Conservation (phyloP, 345 rosid species). For the Cardamine chenopodiifolia region DNA sequence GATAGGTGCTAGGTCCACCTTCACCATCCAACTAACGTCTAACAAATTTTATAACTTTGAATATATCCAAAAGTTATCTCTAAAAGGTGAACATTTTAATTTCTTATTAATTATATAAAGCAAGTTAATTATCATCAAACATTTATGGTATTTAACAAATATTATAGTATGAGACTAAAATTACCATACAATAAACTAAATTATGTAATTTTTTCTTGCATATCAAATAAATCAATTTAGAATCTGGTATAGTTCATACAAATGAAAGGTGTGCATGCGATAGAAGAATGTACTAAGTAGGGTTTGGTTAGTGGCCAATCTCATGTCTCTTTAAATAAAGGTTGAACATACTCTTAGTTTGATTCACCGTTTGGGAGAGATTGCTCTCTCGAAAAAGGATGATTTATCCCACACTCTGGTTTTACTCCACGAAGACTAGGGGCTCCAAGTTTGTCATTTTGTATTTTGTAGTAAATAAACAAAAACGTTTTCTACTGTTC, state of each 20-base stretch:
- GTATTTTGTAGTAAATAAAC: neutral
- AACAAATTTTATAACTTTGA: no score
- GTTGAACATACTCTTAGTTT: neutral
- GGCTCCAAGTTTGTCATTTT: neutral
- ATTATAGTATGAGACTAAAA: neutral
- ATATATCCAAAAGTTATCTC: neutral
- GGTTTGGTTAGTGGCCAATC: neutral
- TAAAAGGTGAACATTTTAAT: neutral
- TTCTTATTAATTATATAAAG: neutral
- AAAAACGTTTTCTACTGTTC: no score
- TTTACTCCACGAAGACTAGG: neutral
- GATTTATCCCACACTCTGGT: neutral
- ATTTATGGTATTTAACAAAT: neutral
- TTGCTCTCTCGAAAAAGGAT: neutral
- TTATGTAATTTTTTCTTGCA: neutral
- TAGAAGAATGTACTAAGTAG: neutral
- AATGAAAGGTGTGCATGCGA: neutral
- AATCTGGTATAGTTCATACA: neutral
- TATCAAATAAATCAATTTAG: neutral
- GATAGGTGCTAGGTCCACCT: no score
- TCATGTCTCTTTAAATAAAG: neutral
- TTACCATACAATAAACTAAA: neutral
- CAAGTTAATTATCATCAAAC: neutral
- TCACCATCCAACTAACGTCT: no score
- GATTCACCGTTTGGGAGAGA: neutral